These are phyloP conservation scores for Fomitopsis betulina DNA, from an alignment of 1,284 basidiomycete genomes.

Conservation along the genomic window DNA sequence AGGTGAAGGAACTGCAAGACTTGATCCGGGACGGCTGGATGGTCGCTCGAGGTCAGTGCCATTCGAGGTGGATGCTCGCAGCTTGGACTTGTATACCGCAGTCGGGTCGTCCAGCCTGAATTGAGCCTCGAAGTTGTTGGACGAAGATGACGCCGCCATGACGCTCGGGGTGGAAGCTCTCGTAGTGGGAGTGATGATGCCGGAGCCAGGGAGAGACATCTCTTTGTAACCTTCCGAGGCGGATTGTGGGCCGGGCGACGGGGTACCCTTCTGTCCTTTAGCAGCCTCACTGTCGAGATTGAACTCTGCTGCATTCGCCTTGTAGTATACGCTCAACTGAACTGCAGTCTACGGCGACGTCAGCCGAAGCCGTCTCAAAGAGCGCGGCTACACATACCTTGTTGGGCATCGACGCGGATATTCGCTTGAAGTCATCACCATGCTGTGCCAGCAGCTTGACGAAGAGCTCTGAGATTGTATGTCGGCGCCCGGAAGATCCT, in stretches of 20 bases:
- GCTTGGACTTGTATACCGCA: background rate
- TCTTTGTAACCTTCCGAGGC: slow-evolving; percentile 11
- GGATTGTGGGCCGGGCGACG: slow-evolving; percentile 21
- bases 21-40: background rate
- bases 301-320: slow-evolving; percentile 41
- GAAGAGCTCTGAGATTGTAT: slow-evolving; percentile 47
- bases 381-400: slow-evolving; percentile 42
- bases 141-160: slow-evolving; percentile 1
- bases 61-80: background rate
- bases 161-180: slow-evolving; percentile 8
- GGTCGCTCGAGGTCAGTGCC: background rate
- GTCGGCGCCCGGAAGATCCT: slow-evolving; percentile 34
- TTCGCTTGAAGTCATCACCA: slow-evolving; percentile 73
- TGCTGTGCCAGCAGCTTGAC: slow-evolving; percentile 60
- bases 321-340: slow-evolving; percentile 73
- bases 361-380: background rate
- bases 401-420: slow-evolving; percentile 69
- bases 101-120: slow-evolving; percentile 5
- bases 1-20: background rate
- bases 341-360: slow-evolving; percentile 51
- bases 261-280: slow-evolving; percentile 29
- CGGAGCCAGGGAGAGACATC: slow-evolving; percentile 11
- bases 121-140: slow-evolving; percentile 3
- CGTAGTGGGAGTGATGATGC: slow-evolving; percentile 14
- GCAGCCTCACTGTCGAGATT: slow-evolving; percentile 38